Evolutionary conservation across 2,329 filamentous ascomycete genomes (phyloP), one percentile per base, ranked within the genome.

Genomic region (Pezicula rhizophila): DNA sequence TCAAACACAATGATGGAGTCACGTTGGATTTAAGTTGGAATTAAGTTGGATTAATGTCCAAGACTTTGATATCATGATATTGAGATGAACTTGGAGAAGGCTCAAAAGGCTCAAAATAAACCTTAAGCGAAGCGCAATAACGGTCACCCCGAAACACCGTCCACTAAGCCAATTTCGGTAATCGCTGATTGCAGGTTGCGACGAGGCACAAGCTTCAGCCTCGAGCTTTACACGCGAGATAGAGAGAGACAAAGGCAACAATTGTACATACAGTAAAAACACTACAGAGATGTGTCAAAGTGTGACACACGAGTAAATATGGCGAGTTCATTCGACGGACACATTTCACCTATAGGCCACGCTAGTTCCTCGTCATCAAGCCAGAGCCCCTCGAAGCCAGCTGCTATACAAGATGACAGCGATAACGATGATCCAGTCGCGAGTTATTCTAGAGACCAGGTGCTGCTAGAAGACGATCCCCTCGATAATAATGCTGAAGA

Each of bases 391-490:
- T 46, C 54, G 12, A 54, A 52, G 37, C 46, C 48, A 8, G 50
- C 53, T 15, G 47, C 55, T 56, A 60, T 53, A 45, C 55, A 58
- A 48, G 56, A 61, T 48, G 71, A 81, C 53, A 70, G 75, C 57
- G 69, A 75, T 49, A 57, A 63, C 56, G 56, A 65, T 33, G 61
- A 66, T 48, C 61, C 60, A 41, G 56, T 59, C 52, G 53, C 58
- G 52, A 57, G 49, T 52, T 53, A 56, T 49, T 51, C 55, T 7
- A 56, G 53, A 56, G 60, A 63, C 37, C 59, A 59, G 46, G 63
- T 66, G 45, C 54, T 80, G 33, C 69, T 84, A 46, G 70, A 69
- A 39, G 72, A 79, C 42, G 80, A 85, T 62, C 79, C 81, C 17
- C 66, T 84, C 50, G 69, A 72, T 47, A 67, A 71, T 45, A 69